These are phyloP conservation scores for Sanghuangporus sanghuang DNA, from an alignment of 1,284 basidiomycete species.

Conservation along the genomic window DNA sequence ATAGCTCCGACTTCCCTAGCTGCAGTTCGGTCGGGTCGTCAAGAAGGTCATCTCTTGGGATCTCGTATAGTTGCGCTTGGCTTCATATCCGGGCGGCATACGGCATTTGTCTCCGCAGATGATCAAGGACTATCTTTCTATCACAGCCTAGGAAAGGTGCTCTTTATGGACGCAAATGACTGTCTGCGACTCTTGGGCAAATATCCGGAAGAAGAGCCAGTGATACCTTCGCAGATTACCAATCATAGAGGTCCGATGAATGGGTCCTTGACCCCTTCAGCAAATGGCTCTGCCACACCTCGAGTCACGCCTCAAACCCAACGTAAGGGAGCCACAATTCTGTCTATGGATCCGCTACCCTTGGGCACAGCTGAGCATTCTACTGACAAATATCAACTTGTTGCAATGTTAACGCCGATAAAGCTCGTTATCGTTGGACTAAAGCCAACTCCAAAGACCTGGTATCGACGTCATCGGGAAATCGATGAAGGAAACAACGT, in stretches of 20 bases:
- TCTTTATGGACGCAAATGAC: constrained; percentile 95
- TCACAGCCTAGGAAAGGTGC: constrained; percentile 90
- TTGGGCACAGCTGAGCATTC: constrained; percentile 72
- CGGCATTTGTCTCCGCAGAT: constrained; percentile 90
- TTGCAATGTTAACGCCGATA: constrained; percentile 83
- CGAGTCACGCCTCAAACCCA: constrained; percentile 30
- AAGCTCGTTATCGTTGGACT: constrained; percentile 93
- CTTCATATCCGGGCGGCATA: constrained; percentile 93
- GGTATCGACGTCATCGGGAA: constrained; percentile 78
- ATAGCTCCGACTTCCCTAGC: constrained; percentile 69
- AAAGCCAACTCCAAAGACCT: constrained; percentile 89
- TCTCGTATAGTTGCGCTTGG: constrained; percentile 82
- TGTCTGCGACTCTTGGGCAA: constrained; percentile 91
- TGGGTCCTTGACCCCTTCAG: constrained; percentile 26
- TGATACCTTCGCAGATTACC: not conserved
- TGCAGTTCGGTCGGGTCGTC: constrained; percentile 72
- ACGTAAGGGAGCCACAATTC: constrained; percentile 56
- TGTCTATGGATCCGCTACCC: constrained; percentile 81
- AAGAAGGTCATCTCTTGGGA: constrained; percentile 90
- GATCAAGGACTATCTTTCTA: constrained; percentile 92
- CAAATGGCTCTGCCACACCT: constrained; percentile 13
- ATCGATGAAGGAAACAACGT: constrained; percentile 37
- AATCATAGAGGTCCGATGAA: constrained; percentile 13
- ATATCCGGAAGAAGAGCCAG: constrained; percentile 61
- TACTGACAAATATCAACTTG: constrained; percentile 80